Conservation (phyloP, 2,329 filamentous ascomycete genomes). For the Talaromyces sp. region DNA sequence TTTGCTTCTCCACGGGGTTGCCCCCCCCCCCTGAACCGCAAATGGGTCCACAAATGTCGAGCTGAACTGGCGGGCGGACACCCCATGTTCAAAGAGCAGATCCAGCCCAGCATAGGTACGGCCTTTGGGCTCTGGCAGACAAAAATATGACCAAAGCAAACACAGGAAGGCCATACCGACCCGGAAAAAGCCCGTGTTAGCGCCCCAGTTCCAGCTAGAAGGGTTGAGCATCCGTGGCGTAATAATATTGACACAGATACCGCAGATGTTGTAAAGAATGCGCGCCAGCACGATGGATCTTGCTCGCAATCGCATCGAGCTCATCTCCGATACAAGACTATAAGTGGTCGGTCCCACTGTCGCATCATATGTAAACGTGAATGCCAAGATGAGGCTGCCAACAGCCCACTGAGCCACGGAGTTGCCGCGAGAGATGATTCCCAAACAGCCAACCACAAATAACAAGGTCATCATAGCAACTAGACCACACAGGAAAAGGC, state of each 20-base stretch:
- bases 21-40: neutral
- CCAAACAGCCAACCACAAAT: constrained; percentile 31
- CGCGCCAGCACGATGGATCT: constrained; percentile 59
- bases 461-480: constrained; percentile 30
- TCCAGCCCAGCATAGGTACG: constrained; percentile 48
- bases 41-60: constrained; percentile 37
- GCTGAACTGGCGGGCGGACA: constrained; percentile 44
- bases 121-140: constrained; percentile 48
- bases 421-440: constrained; percentile 26
- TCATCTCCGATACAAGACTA: constrained; percentile 55
- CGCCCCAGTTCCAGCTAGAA: constrained; percentile 42
- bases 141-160: constrained; percentile 47
- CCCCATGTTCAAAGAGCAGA: constrained; percentile 42
- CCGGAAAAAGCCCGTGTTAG: constrained; percentile 47
- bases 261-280: constrained; percentile 52
- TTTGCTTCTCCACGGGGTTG: neutral
- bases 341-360: constrained; percentile 59
- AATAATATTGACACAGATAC: constrained; percentile 47
- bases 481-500: constrained; percentile 38
- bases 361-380: constrained; percentile 53
- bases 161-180: constrained; percentile 37
- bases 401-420: constrained; percentile 39
- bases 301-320: constrained; percentile 55
- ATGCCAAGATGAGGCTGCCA: constrained; percentile 51
- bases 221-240: constrained; percentile 36